Conservation (phyloP, 768 basidiomycete genomes). For the Amanita subjunquillea region DNA sequence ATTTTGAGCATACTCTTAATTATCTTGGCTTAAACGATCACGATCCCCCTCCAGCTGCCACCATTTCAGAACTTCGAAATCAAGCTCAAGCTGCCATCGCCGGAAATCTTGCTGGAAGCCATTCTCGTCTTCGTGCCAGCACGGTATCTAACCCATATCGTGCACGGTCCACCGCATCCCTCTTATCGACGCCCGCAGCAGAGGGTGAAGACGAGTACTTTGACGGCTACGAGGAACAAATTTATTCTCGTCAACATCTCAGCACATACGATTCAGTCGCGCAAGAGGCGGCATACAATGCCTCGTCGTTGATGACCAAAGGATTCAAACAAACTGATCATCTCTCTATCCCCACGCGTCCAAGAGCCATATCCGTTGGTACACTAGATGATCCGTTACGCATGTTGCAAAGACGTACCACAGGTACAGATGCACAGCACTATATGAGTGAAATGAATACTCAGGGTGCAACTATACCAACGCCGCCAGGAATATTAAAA, state of each 20-base stretch:
- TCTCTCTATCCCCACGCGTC: slow-evolving; percentile 42
- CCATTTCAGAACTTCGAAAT: slow-evolving; percentile 78
- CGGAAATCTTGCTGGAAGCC: slow-evolving; percentile 61
- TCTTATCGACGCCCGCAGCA: slow-evolving; percentile 54
- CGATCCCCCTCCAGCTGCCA: slow-evolving; percentile 72
- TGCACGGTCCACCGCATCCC: slow-evolving; percentile 47
- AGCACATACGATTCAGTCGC: slow-evolving; percentile 49
- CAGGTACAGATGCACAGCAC: slow-evolving; percentile 42
- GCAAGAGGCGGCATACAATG: slow-evolving; percentile 39
- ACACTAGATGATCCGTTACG: slow-evolving; percentile 75
- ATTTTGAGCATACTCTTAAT: slow-evolving; percentile 90
- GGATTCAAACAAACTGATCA: slow-evolving; percentile 71
- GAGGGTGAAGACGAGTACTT: slow-evolving; percentile 73
- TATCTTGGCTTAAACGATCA: slow-evolving; percentile 86
- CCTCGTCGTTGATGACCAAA: slow-evolving; percentile 55
- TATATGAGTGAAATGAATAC: slow-evolving; percentile 49
- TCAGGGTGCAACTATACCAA: slow-evolving; percentile 26
- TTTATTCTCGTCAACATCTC: slow-evolving; percentile 46
- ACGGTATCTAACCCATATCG: slow-evolving; percentile 94
- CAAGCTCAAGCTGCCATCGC: slow-evolving; percentile 89
- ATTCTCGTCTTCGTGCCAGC: slow-evolving; percentile 74
- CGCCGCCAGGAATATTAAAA: slow-evolving; percentile 48
- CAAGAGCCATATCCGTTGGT: slow-evolving; percentile 84
- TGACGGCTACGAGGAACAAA: slow-evolving; percentile 45
- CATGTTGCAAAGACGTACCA: slow-evolving; percentile 51